These are phyloP conservation scores for Pittosporum tobira DNA, from an alignment of 129 eudicot genomes.

Conservation along the genomic window DNA sequence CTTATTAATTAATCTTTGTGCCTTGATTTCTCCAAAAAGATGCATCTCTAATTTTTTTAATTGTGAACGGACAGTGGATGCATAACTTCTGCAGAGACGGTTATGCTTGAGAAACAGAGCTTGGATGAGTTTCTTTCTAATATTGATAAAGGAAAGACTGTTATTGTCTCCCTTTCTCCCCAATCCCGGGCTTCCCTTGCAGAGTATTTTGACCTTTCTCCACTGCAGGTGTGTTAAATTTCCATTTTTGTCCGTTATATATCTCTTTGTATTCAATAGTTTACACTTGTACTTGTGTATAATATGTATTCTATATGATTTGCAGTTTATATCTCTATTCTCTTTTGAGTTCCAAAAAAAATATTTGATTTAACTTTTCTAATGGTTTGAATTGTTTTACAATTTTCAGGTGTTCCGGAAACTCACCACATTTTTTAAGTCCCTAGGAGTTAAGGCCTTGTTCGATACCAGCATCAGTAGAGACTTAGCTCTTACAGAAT, in stretches of 20 bases:
- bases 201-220: constrained; percentile 70
- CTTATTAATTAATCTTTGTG: background rate
- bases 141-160: constrained; percentile 58
- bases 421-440: constrained; percentile 84
- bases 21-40: background rate
- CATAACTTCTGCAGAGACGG: constrained; percentile 94
- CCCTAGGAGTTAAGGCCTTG: constrained; percentile 73
- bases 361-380: background rate
- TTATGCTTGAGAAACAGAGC: constrained; percentile 96
- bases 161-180: constrained; percentile 80
- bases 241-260: background rate
- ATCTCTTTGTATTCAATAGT: background rate
- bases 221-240: constrained; percentile 46
- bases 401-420: constrained; percentile 63
- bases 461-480: constrained; percentile 92
- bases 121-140: constrained; percentile 82
- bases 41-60: constrained; percentile 4
- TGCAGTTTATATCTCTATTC: background rate
- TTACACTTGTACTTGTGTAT: background rate
- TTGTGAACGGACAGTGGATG: constrained; percentile 73
- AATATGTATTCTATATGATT: background rate
- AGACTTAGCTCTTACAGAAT: constrained; percentile 79
- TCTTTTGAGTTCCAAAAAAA: background rate
- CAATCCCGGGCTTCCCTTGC: constrained; percentile 95
- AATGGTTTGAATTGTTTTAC: background rate